Evolutionary conservation across 495 filamentous ascomycete species (phyloP).

Genomic region (Aspergillus avenaceus): DNA sequence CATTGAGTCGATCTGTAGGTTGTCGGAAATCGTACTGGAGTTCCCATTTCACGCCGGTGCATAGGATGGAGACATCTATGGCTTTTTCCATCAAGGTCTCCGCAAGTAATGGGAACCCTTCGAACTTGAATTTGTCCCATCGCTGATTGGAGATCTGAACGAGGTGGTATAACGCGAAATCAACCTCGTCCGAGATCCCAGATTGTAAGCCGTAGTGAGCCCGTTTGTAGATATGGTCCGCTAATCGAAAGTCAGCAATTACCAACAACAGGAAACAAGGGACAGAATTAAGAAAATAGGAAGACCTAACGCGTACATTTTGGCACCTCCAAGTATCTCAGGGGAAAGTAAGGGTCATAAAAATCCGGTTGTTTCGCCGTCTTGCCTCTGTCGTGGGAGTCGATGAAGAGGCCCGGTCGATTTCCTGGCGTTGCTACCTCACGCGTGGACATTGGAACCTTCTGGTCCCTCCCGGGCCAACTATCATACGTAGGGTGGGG

Average conservation of each 20-base stretch:
- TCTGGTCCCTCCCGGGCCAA: conserved; percentile 38
- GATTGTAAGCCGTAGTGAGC: conserved; percentile 77
- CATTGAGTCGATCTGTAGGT: conserved; percentile 59
- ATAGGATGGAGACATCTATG: conserved; percentile 66
- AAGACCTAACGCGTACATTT: conserved; percentile 43
- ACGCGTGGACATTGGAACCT: conserved; percentile 38
- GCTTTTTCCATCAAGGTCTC: conserved; percentile 85
- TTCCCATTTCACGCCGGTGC: conserved; percentile 79
- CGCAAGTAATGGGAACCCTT: conserved; percentile 82
- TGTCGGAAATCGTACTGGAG: conserved; percentile 60
- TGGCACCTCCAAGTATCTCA: conserved; percentile 38
- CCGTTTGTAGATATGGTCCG: conserved; percentile 75
- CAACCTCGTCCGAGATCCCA: conserved; percentile 73
- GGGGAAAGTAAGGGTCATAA: conserved; percentile 41
- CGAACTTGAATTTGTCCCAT: conserved; percentile 93
- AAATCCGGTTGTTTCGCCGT: conserved; percentile 34
- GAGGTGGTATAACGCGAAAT: conserved; percentile 84
- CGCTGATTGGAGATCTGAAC: conserved; percentile 93
- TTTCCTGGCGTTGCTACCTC: conserved; percentile 45
- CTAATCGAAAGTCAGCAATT: conserved; percentile 17
- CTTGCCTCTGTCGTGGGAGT: conserved; percentile 26
- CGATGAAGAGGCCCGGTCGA: conserved; percentile 31
- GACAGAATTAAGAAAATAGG: too few species aligned
- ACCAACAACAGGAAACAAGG: not conserved
- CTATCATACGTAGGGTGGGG: conserved; percentile 27